Evolutionary conservation across 495 filamentous ascomycete genomes (phyloP).

Genomic region (Mycothermus thermophilus): DNA sequence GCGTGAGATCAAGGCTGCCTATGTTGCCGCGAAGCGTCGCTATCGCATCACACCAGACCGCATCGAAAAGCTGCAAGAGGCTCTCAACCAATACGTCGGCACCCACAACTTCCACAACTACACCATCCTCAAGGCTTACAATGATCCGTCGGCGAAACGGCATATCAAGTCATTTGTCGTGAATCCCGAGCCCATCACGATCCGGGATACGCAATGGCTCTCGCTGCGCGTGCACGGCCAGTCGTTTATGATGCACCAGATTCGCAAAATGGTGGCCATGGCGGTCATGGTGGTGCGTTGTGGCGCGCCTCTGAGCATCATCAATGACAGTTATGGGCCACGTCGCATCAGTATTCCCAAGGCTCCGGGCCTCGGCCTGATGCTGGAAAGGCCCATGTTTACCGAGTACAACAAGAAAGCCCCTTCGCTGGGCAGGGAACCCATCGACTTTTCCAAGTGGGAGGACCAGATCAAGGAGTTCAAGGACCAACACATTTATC

Average conservation of each 20-base stretch:
- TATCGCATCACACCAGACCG: slow-evolving; percentile 69
- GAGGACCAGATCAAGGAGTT: slow-evolving; percentile 70
- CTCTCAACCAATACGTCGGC: slow-evolving; percentile 57
- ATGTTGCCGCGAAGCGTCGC: slow-evolving; percentile 57
- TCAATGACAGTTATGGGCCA: slow-evolving; percentile 52
- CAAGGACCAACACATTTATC: slow-evolving; percentile 87
- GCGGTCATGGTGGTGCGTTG: slow-evolving; percentile 68
- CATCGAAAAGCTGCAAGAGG: slow-evolving; percentile 54
- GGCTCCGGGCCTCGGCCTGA: slow-evolving; percentile 72
- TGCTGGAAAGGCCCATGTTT: slow-evolving; percentile 85
- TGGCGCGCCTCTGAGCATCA: slow-evolving; percentile 51
- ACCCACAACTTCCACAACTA: slow-evolving; percentile 92
- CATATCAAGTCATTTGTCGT: slow-evolving; percentile 80
- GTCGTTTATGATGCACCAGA: slow-evolving; percentile 99
- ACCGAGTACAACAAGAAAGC: slow-evolving; percentile 61
- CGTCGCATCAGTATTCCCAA: slow-evolving; percentile 77
- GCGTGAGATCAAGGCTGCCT: slow-evolving; percentile 63
- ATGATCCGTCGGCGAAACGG: slow-evolving; percentile 70
- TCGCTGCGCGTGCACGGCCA: slow-evolving; percentile 92
- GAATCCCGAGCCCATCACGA: slow-evolving; percentile 57
- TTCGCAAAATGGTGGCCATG: slow-evolving; percentile 97
- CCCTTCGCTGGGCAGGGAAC: slow-evolving; percentile 38
- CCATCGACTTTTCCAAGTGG: slow-evolving; percentile 64
- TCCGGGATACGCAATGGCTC: slow-evolving; percentile 87
- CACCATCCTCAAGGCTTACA: slow-evolving; percentile 70